Conservation (phyloP, 225 moss, liverwort and hornwort species). For the Bryoerythrophyllum caledonicum region DNA sequence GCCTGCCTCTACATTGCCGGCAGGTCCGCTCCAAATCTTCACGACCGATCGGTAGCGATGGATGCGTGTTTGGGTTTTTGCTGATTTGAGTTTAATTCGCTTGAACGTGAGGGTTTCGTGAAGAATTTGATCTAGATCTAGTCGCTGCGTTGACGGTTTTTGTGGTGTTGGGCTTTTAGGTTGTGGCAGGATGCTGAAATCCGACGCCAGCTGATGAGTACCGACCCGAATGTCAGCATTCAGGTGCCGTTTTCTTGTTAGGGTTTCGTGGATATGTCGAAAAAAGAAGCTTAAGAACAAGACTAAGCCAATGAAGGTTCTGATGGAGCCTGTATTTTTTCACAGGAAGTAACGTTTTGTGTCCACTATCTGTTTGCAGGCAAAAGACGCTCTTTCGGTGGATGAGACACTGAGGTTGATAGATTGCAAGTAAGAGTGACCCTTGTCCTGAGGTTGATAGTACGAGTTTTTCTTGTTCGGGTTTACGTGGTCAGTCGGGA, state of each 20-base stretch:
- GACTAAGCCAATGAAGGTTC: too few relatives aligned
- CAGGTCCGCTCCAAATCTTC: constrained; percentile 16
- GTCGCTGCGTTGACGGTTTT: too few relatives aligned
- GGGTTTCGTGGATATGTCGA: background rate
- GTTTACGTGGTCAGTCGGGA: too few relatives aligned
- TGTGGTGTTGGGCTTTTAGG: constrained; percentile 36
- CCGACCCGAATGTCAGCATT: constrained; percentile 34
- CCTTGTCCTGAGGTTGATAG: background rate
- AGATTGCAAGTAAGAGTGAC: constrained; percentile 80
- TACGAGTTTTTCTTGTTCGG: too few relatives aligned
- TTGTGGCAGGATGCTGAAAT: constrained; percentile 96
- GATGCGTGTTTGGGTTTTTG: too few relatives aligned
- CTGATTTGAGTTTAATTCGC: too few relatives aligned
- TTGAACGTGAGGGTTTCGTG: background rate
- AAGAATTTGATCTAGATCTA: background rate
- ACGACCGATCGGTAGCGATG: too few relatives aligned
- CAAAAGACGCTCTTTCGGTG: constrained; percentile 62
- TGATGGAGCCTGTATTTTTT: too few relatives aligned
- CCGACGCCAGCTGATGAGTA: constrained; percentile 56
- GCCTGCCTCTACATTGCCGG: constrained; percentile 53
- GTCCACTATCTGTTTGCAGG: constrained; percentile 49
- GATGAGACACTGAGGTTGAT: constrained; percentile 85
- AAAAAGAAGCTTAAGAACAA: too few relatives aligned
- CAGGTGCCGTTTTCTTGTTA: constrained; percentile 40
- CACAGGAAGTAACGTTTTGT: background rate